phyloP scores from a whole-genome alignment of 177 flowering plant species.

The Tripterygium wilfordii region DNA sequence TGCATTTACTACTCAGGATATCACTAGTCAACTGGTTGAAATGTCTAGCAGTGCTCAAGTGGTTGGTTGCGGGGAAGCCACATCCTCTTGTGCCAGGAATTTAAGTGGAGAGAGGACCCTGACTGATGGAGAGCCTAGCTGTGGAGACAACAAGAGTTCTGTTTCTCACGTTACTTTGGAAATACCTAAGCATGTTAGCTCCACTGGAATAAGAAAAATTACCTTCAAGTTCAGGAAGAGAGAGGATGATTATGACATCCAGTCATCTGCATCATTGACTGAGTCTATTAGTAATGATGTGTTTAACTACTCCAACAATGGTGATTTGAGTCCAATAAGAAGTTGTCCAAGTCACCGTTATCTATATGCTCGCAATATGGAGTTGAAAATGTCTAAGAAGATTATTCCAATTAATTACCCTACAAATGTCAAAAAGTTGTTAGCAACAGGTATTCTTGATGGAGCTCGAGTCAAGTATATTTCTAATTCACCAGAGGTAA shows the following conservation, averaged over 20 bases:
- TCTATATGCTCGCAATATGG: conserved; percentile 24
- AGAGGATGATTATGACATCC: conserved; percentile 29
- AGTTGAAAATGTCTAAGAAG: conserved; percentile 47
- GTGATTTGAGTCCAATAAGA: conserved; percentile 8
- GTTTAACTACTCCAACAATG: not conserved
- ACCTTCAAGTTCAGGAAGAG: conserved; percentile 67
- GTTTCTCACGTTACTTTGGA: conserved; percentile 55
- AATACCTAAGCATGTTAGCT: conserved; percentile 42
- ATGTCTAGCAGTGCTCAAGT: conserved; percentile 6
- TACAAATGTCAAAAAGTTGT: conserved; percentile 61
- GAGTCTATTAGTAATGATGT: conserved; percentile 5
- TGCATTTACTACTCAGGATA: conserved; percentile 26
- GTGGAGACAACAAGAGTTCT: conserved; percentile 19
- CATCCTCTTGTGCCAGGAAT: conserved; percentile 25
- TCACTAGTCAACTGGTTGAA: conserved; percentile 30
- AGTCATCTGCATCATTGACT: conserved; percentile 1
- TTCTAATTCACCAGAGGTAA: conserved; percentile 43
- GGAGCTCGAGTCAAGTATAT: conserved; percentile 79
- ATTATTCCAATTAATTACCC: conserved; percentile 34
- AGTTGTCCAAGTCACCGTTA: conserved; percentile 4
- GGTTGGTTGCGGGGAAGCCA: conserved; percentile 27
- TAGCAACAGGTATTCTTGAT: conserved; percentile 74
- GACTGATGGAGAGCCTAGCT: conserved; percentile 30
- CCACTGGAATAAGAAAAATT: conserved; percentile 64
- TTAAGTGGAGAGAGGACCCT: conserved; percentile 28